Conservation (phyloP, 257 asterid species). For the Scutellaria minor region DNA sequence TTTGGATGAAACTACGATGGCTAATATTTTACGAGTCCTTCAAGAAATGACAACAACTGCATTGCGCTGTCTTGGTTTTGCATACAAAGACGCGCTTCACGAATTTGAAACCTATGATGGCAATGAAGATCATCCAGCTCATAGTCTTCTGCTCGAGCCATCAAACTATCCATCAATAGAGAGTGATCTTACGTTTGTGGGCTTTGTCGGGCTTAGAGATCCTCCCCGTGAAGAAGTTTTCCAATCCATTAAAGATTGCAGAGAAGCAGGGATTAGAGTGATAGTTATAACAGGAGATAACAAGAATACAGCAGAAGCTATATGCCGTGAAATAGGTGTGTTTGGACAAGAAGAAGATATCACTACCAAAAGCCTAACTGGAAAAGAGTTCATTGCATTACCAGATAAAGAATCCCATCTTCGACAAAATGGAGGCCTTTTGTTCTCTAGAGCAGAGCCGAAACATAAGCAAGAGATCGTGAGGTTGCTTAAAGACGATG, state of each 20-base stretch:
- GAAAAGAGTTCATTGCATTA: conserved; percentile 82
- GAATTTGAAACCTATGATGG: conserved; percentile 73
- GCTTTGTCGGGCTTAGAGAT: conserved; percentile 84
- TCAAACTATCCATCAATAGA: conserved; percentile 71
- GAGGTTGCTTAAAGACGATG: conserved; percentile 80
- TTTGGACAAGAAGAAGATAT: conserved; percentile 66
- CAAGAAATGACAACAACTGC: conserved; percentile 84
- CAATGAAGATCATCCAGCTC: conserved; percentile 62
- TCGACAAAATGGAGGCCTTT: conserved; percentile 55
- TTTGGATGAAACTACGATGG: conserved; percentile 63
- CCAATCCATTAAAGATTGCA: conserved; percentile 74
- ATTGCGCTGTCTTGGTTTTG: conserved; percentile 81
- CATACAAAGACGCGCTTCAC: conserved; percentile 77
- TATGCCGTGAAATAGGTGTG: conserved; percentile 72
- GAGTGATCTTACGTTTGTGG: conserved; percentile 77
- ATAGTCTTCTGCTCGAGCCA: conserved; percentile 73
- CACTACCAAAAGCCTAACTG: conserved; percentile 65
- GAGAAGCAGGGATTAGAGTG: conserved; percentile 83
- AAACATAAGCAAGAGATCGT: conserved; percentile 92
- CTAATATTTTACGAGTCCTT: conserved; percentile 55
- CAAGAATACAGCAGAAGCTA: conserved; percentile 94
- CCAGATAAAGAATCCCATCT: conserved; percentile 36
- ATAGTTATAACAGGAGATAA: conserved; percentile 97
- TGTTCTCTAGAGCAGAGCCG: conserved; percentile 92
- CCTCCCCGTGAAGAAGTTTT: conserved; percentile 95